phyloP scores from a whole-genome alignment of 2,329 filamentous ascomycete species.

The Colletotrichum tamarilloi region DNA sequence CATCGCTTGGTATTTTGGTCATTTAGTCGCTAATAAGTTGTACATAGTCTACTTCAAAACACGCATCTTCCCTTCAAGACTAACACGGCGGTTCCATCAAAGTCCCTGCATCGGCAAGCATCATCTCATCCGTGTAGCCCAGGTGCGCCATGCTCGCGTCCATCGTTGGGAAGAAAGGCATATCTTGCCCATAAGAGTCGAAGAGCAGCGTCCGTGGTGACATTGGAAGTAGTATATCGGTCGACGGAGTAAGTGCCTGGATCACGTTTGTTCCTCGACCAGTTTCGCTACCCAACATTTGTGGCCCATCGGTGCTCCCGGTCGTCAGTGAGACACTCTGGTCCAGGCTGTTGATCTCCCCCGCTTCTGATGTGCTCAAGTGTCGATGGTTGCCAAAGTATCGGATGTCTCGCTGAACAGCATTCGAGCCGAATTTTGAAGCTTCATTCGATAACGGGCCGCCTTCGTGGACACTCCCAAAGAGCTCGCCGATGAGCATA shows the following conservation, averaged over 20 bases:
- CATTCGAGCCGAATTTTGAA: neutral
- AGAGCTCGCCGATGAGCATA: constrained; percentile 39
- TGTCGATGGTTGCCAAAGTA: neutral
- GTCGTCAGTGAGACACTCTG: constrained; percentile 1
- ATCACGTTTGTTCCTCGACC: constrained; percentile 20
- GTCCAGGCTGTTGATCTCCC: neutral
- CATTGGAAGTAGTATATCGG: constrained; percentile 36
- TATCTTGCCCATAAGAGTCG: constrained; percentile 37
- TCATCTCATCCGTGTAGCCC: constrained; percentile 20
- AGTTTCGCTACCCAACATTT: neutral
- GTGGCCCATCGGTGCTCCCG: constrained; percentile 3
- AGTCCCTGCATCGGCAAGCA: constrained; percentile 3
- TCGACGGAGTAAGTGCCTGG: constrained; percentile 22
- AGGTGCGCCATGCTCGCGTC: constrained; percentile 34
- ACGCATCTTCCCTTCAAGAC: no score
- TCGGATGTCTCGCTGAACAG: neutral
- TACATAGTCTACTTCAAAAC: neutral
- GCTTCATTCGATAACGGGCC: neutral
- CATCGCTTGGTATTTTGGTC: neutral
- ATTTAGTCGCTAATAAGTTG: neutral
- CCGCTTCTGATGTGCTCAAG: neutral
- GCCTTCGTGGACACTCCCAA: constrained; percentile 39
- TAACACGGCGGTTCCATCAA: constrained; percentile 25
- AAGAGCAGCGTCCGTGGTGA: constrained; percentile 39
- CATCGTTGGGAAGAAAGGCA: constrained; percentile 40